Conservation (phyloP, 345 rosid species). For the Citrus medica region DNA sequence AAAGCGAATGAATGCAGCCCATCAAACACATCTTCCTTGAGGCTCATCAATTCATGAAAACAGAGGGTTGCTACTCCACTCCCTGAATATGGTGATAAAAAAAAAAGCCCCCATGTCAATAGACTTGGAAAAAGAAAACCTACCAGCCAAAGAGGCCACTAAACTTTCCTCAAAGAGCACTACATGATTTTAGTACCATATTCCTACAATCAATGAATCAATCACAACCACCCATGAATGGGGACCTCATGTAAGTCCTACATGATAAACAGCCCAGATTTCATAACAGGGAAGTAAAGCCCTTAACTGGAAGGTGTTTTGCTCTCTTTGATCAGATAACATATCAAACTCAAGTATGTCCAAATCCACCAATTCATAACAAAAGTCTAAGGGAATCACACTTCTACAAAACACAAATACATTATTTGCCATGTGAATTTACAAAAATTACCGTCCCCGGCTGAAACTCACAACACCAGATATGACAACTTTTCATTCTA, state of each 20-base stretch:
- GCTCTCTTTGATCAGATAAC: not conserved
- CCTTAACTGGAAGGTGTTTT: not conserved
- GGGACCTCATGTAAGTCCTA: not conserved
- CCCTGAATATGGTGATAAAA: slow-evolving; percentile 46
- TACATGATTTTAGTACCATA: not conserved
- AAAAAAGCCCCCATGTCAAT: slow-evolving; percentile 50
- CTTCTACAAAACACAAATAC: slow-evolving; percentile 9
- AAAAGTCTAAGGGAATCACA: slow-evolving; percentile 7
- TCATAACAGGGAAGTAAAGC: not conserved
- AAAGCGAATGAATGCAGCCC: slow-evolving; percentile 36
- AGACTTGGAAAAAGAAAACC: slow-evolving; percentile 24
- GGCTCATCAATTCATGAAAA: slow-evolving; percentile 37
- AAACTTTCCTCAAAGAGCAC: slow-evolving; percentile 13
- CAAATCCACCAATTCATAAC: not conserved
- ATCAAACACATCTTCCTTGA: slow-evolving; percentile 39
- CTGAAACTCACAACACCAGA: not conserved
- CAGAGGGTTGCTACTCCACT: slow-evolving; percentile 31
- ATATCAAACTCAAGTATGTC: slow-evolving; percentile 6
- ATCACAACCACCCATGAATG: not conserved
- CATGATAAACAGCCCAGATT: not conserved
- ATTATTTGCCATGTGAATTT: not conserved
- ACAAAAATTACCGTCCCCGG: not conserved
- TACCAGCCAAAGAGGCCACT: slow-evolving; percentile 22
- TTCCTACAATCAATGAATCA: not conserved
- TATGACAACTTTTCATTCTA: not conserved